These are phyloP conservation scores for Sporopachydermia lactativora DNA, from an alignment of 805 yeast genomes.

Conservation along the genomic window DNA sequence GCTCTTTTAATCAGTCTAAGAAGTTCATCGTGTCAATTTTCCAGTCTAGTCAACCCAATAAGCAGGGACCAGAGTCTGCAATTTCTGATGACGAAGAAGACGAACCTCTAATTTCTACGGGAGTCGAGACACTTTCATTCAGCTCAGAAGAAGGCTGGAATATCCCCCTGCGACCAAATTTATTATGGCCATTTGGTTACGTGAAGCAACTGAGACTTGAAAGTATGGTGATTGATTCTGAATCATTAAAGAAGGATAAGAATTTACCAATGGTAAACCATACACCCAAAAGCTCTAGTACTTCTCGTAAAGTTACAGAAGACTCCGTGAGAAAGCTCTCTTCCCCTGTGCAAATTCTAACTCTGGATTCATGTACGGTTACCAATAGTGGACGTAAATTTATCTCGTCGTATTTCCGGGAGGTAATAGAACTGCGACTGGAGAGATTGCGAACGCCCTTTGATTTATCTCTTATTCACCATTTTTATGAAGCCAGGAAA, in stretches of 20 bases:
- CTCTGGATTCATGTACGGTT: neutral
- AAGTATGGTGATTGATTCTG: slow-evolving; percentile 24
- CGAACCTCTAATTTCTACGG: neutral
- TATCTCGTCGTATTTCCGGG: neutral
- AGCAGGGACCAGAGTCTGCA: neutral
- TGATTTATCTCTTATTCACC: neutral
- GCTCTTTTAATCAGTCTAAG: neutral
- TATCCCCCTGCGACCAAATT: slow-evolving; percentile 23
- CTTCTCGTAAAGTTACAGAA: neutral
- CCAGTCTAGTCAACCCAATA: neutral
- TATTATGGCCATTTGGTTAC: slow-evolving; percentile 17
- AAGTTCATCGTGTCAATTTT: neutral
- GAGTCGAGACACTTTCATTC: neutral
- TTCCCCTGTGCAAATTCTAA: neutral
- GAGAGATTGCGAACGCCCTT: neutral
- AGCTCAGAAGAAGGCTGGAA: slow-evolving; percentile 30
- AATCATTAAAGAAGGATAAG: slow-evolving; percentile 3
- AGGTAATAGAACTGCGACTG: neutral
- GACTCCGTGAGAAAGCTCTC: neutral
- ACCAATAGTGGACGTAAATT: neutral
- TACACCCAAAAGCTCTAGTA: neutral
- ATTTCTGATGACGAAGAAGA: neutral
- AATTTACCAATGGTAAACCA: neutral
- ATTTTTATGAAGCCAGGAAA: neutral
- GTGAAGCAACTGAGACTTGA: slow-evolving; percentile 20